Evolutionary conservation across 2,329 filamentous ascomycete species (phyloP), one percentile per base, ranked within the genome.

Genomic region (Bertia moriformis): DNA sequence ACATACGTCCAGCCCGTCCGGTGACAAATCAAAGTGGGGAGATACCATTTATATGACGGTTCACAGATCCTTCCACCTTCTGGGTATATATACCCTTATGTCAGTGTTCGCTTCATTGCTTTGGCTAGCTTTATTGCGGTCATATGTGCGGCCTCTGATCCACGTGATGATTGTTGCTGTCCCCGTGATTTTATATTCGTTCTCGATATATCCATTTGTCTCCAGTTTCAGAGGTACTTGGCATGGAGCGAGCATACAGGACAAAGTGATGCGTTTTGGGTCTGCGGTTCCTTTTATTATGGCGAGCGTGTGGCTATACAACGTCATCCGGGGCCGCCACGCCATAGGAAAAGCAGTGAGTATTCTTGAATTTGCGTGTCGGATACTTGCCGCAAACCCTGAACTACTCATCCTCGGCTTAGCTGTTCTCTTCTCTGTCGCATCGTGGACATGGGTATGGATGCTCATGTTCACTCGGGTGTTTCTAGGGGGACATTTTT

Each of bases 401-500:
- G 71, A 69, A 5, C 58, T 80, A 19, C 58, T 78, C 27, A 47
- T 67, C 7, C 60, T 78, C 13, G 75, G 75, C 4, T 66, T 79
- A 41, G 63, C 57, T 14, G 66, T 69, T 10, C 62, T 79, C 7
- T 60, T 59, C 15, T 55, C 62, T 17, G 70, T 75, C 22, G 69
- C 78, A 17, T 56, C 62, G 19, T 79, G 73, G 67, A 78, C 73
- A 2, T 80, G 75, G 75, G 46, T 73, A 14, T 80, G 75, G 75
- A 71, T 78, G 53, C 61, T 71, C 22, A 78, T 80, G 73, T 80
- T 80, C 54, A 72, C 73, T 22, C 66, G 72, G 14, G 65, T 80
- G 37, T 80, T 80, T 52, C 64, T 80, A 14, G 71, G 70, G 10
- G 75, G 75, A 2, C 72, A 77, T 50, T 58, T 74, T 41, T 59